These are phyloP conservation scores for Claviceps sorghi DNA, from an alignment of 2,329 filamentous ascomycete genomes.

Conservation along the genomic window DNA sequence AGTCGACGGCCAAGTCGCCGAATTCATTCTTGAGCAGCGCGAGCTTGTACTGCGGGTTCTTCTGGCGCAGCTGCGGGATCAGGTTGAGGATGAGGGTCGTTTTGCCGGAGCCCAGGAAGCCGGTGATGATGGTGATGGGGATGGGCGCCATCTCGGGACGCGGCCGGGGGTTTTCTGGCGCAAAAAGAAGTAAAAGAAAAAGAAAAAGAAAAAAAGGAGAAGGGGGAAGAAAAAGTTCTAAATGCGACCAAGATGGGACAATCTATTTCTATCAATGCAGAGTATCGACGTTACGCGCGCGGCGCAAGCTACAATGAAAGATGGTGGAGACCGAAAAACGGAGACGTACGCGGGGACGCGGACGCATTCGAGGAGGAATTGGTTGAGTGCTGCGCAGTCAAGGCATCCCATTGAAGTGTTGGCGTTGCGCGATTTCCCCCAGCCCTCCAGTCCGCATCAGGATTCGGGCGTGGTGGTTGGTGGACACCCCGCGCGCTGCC, in stretches of 20 bases:
- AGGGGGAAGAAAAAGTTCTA: too few species aligned
- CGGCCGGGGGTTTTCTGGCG: not conserved
- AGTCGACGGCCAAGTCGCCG: slow-evolving; percentile 86
- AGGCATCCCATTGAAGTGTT: not conserved
- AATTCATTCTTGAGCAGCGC: slow-evolving; percentile 97
- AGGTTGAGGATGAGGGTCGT: slow-evolving; percentile 92
- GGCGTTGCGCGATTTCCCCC: not conserved
- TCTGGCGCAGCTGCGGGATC: slow-evolving; percentile 70
- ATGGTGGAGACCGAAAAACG: too few species aligned
- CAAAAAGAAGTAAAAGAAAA: too few species aligned
- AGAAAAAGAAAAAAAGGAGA: not conserved
- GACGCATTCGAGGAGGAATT: too few species aligned
- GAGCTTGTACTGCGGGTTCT: slow-evolving; percentile 63
- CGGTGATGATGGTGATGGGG: slow-evolving; percentile 87
- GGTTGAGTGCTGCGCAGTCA: too few species aligned
- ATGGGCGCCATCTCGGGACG: slow-evolving; percentile 45
- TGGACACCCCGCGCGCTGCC: not conserved
- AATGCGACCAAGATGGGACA: too few species aligned
- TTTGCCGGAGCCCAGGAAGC: slow-evolving; percentile 91
- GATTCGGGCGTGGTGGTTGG: not conserved
- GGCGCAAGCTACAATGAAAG: too few species aligned
- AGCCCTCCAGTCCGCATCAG: not conserved
- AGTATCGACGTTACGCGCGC: too few species aligned
- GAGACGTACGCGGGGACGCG: too few species aligned
- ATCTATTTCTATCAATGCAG: too few species aligned